Evolutionary conservation across 1,284 basidiomycete species (phyloP).

Genomic region (Trichosporon sp.): DNA sequence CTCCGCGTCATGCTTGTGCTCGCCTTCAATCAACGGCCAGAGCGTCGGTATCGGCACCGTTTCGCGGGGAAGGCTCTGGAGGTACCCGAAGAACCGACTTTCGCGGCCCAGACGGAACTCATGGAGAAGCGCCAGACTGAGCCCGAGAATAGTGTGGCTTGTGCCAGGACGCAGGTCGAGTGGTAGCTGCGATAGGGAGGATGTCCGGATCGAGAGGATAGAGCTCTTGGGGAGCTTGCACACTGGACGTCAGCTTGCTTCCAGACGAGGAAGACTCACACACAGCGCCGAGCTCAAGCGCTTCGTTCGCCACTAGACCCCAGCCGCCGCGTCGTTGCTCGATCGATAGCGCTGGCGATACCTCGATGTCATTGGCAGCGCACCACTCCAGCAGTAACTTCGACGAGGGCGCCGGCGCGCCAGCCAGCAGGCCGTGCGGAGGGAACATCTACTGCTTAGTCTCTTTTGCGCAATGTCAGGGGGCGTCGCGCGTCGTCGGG

Average conservation of each 20-base stretch:
- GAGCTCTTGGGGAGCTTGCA: conserved; percentile 42
- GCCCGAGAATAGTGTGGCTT: conserved; percentile 33
- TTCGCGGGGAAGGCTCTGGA: conserved; percentile 43
- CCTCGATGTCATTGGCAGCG: conserved; percentile 12
- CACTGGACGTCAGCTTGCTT: conserved; percentile 25
- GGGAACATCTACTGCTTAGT: background rate
- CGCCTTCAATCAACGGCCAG: conserved; percentile 32
- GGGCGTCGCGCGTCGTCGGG: no score
- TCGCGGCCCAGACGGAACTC: conserved; percentile 39
- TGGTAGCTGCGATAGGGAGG: conserved; percentile 16
- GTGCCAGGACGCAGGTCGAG: background rate
- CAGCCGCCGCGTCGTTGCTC: conserved; percentile 22
- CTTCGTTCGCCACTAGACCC: conserved; percentile 14
- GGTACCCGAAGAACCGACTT: conserved; percentile 45
- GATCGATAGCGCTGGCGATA: conserved; percentile 15
- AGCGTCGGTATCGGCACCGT: conserved; percentile 37
- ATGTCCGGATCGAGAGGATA: conserved; percentile 40
- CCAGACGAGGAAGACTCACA: conserved; percentile 9
- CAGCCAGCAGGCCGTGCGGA: conserved; percentile 9
- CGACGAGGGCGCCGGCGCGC: conserved; percentile 19
- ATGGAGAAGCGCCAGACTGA: conserved; percentile 45
- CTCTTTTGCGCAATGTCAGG: background rate
- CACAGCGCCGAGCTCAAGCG: conserved; percentile 19
- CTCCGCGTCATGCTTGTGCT: conserved; percentile 24
- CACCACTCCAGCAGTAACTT: conserved; percentile 21